These are phyloP conservation scores for Coffea canephora DNA, from an alignment of 257 asterid genomes.

Conservation along the genomic window DNA sequence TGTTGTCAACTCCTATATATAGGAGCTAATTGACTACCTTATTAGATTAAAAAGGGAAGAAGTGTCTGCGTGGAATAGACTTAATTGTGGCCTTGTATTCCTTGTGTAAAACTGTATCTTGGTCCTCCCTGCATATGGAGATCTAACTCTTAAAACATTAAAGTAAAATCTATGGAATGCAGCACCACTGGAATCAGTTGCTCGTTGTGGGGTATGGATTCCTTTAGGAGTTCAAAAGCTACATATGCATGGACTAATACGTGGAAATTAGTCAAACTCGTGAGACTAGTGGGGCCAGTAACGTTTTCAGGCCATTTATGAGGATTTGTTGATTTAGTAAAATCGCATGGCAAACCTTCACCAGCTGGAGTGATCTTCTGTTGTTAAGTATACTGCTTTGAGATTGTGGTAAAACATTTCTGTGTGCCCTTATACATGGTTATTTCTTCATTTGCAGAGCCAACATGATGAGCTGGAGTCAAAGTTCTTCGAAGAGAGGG, in stretches of 20 bases:
- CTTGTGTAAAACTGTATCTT: too few relatives aligned
- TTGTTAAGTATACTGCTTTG: not conserved
- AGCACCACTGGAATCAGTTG: not conserved
- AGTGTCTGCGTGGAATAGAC: not conserved
- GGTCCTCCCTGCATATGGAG: not conserved
- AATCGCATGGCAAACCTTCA: not conserved
- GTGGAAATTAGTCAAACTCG: not conserved
- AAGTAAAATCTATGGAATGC: not conserved
- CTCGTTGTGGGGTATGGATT: not conserved
- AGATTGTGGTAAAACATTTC: not conserved
- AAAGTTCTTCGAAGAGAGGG: constrained; percentile 68
- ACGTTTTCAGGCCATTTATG: not conserved
- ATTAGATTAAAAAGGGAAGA: not conserved
- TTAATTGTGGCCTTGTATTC: not conserved
- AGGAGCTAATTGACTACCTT: not conserved
- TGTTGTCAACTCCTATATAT: not conserved
- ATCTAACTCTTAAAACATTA: not conserved
- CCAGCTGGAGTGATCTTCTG: not conserved
- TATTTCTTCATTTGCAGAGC: constrained; percentile 38
- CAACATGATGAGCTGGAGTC: constrained; percentile 75
- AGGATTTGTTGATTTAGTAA: not conserved
- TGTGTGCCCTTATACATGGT: not conserved
- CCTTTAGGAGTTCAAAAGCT: not conserved
- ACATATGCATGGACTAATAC: not conserved
- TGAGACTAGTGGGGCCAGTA: not conserved